These are phyloP conservation scores for Aspergillus cristatus DNA, from an alignment of 495 filamentous ascomycete species.

Conservation along the genomic window DNA sequence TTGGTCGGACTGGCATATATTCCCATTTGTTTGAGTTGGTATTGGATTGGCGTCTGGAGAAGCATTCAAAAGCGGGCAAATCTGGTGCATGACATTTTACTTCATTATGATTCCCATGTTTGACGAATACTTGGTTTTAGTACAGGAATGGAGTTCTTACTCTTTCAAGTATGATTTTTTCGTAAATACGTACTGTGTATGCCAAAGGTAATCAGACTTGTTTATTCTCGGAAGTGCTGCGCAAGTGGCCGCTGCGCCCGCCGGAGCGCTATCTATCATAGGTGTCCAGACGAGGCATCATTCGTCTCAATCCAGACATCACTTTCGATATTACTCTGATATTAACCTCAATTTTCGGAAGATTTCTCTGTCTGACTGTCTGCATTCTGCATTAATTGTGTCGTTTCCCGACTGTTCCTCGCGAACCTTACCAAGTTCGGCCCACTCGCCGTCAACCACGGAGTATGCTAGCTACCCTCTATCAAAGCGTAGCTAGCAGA, in stretches of 20 bases:
- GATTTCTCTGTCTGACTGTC: too few species aligned
- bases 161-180: constrained; percentile 1
- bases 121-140: not conserved
- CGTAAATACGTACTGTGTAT: not conserved
- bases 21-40: not conserved
- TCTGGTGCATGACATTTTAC: not conserved
- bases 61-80: not conserved
- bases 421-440: not conserved
- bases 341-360: too few species aligned
- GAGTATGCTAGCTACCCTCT: constrained; percentile 15
- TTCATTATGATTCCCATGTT: constrained; percentile 1
- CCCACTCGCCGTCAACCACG: constrained; percentile 14
- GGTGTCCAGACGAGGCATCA: constrained; percentile 20
- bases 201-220: constrained; percentile 1
- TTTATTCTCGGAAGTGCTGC: constrained; percentile 20
- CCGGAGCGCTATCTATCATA: constrained; percentile 26
- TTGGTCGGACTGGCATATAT: too few species aligned
- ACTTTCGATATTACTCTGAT: too few species aligned
- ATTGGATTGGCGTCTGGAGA: constrained; percentile 1
- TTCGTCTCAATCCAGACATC: not conserved
- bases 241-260: constrained; percentile 23
- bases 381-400: too few species aligned
- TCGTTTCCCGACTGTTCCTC: not conserved
- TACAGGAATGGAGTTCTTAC: not conserved
- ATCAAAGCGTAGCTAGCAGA: constrained; percentile 5